phyloP scores from a whole-genome alignment of 176 grass and related monocot species.

The Stipa capillata region DNA sequence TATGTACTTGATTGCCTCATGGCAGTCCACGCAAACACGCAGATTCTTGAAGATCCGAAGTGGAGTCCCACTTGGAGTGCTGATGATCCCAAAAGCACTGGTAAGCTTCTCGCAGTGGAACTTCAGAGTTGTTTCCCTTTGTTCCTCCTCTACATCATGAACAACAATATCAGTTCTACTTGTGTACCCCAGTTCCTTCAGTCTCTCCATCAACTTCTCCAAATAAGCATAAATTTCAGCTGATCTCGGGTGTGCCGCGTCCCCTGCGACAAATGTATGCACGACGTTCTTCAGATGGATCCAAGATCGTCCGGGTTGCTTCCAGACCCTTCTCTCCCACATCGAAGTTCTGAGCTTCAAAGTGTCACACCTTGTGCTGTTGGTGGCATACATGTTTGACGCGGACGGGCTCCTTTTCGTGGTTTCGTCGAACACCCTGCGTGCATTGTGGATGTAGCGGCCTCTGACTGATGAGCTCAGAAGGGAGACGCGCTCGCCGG shows the following conservation, averaged over 20 bases:
- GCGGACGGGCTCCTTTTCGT: neutral
- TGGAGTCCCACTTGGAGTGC: conserved; percentile 24
- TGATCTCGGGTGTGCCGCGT: conserved; percentile 26
- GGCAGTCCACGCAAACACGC: conserved; percentile 45
- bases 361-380: conserved; percentile 46
- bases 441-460: neutral
- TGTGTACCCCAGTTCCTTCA: conserved; percentile 46
- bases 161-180: conserved; percentile 43
- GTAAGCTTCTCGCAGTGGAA: conserved; percentile 53
- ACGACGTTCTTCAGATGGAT: conserved; percentile 43
- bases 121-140: conserved; percentile 51
- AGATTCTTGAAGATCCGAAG: conserved; percentile 60
- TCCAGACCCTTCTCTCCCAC: conserved; percentile 35
- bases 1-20: conserved; percentile 43
- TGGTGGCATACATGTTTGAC: conserved; percentile 54
- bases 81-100: conserved; percentile 49
- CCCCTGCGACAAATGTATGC: conserved; percentile 36
- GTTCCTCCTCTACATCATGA: conserved; percentile 53
- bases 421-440: conserved; percentile 9
- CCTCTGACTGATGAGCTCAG: neutral
- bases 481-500: neutral
- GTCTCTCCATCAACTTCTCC: conserved; percentile 33
- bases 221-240: conserved; percentile 37
- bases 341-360: conserved; percentile 49
- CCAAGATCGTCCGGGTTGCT: conserved; percentile 53